These are phyloP conservation scores for Pigoraptor vietnamica DNA, from an alignment of 78 protist genomes.

Conservation along the genomic window DNA sequence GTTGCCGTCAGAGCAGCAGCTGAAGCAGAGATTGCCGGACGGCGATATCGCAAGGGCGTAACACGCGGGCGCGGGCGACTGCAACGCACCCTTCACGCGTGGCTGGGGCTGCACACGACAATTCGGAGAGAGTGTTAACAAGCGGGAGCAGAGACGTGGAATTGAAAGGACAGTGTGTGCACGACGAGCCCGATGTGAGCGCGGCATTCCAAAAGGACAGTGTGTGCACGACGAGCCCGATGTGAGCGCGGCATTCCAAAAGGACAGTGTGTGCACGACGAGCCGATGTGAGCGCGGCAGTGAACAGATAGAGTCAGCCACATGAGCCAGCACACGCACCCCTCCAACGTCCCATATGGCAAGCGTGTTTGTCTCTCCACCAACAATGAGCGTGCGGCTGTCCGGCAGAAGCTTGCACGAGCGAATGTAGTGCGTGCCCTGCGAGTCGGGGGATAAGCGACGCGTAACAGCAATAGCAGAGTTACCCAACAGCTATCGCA, in stretches of 20 bases:
- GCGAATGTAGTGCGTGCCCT: conserved; percentile 11
- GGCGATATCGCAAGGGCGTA: conserved; percentile 28
- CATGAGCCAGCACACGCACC: neutral
- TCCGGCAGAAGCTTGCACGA: conserved; percentile 30
- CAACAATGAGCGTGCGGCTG: conserved; percentile 27
- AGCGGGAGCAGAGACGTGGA: too few species aligned
- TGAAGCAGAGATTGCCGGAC: conserved; percentile 8
- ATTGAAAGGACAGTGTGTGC: too few species aligned
- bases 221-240: too few species aligned
- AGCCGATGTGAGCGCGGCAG: neutral
- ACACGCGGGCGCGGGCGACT: conserved; percentile 25
- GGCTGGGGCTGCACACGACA: neutral
- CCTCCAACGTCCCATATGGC: conserved; percentile 11
- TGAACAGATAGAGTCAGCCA: too few species aligned
- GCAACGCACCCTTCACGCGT: conserved; percentile 10
- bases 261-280: too few species aligned
- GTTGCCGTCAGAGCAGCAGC: conserved; percentile 18
- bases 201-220: too few species aligned
- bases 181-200: too few species aligned
- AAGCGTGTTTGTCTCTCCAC: conserved; percentile 17
- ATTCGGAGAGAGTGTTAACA: too few species aligned
- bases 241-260: too few species aligned
- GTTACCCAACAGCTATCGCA: too few species aligned
- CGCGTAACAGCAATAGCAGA: too few species aligned
- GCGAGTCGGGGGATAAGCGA: too few species aligned